phyloP scores from a whole-genome alignment of 2,329 filamentous ascomycete genomes.

The Coleophoma eucalyptorum region DNA sequence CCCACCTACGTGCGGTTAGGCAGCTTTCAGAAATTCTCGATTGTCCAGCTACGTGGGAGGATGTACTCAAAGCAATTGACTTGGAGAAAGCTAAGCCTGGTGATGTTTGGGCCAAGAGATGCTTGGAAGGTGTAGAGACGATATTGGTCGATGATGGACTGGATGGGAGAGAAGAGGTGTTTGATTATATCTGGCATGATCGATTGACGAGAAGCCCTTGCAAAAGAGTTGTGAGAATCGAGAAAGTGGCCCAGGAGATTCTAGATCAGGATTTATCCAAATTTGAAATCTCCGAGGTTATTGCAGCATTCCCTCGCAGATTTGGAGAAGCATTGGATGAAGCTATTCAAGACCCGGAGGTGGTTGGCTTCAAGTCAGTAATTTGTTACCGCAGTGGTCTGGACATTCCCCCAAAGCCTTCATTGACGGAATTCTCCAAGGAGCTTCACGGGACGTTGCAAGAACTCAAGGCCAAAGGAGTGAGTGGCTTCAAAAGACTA shows the following conservation, averaged over 20 bases:
- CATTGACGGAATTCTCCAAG: conserved; percentile 18
- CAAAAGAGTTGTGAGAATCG: conserved; percentile 75
- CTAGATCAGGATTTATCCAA: conserved; percentile 40
- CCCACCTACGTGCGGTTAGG: conserved; percentile 66
- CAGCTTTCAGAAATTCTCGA: conserved; percentile 64
- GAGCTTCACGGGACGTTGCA: conserved; percentile 22
- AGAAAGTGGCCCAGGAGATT: conserved; percentile 64
- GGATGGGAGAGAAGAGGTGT: conserved; percentile 47
- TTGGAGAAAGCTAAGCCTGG: conserved; percentile 25
- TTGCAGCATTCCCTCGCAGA: conserved; percentile 31
- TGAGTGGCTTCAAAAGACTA: conserved; percentile 45
- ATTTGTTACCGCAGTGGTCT: conserved; percentile 79
- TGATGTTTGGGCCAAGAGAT: conserved; percentile 56
- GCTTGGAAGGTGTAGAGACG: conserved; percentile 68
- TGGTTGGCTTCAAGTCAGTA: conserved; percentile 79
- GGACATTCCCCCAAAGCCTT: conserved; percentile 46
- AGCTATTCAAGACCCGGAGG: conserved; percentile 59
- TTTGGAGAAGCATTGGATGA: conserved; percentile 46
- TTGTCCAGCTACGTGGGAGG: conserved; percentile 60
- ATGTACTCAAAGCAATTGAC: conserved; percentile 32
- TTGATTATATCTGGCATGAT: conserved; percentile 62
- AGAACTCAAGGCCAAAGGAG: conserved; percentile 12
- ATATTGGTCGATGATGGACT: conserved; percentile 79
- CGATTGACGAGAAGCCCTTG: conserved; percentile 59
- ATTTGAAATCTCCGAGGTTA: conserved; percentile 30